Conservation (phyloP, 83 land plant genomes). For the Diphasiastrum complanatum region DNA sequence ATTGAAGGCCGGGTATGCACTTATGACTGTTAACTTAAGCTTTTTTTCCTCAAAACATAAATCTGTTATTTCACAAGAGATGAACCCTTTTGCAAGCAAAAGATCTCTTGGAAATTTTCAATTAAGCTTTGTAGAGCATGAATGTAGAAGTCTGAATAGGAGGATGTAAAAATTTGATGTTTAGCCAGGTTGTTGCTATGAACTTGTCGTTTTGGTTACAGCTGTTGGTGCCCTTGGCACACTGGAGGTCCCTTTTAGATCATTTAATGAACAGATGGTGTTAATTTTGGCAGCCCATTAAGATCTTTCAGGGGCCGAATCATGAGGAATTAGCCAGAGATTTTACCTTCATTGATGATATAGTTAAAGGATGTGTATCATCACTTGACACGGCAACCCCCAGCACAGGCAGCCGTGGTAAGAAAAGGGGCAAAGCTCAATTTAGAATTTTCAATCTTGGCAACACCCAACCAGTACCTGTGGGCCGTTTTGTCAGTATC, state of each 20-base stretch:
- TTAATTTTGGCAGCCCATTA: constrained; percentile 12
- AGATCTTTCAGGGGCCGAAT: constrained; percentile 26
- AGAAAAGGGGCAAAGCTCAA: constrained; percentile 18
- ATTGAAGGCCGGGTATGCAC: constrained; percentile 23
- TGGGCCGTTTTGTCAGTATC: constrained; percentile 23
- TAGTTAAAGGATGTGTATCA: constrained; percentile 25
- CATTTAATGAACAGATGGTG: neutral
- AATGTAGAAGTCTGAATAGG: too few relatives aligned
- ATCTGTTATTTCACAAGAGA: too few relatives aligned
- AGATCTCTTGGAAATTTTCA: too few relatives aligned
- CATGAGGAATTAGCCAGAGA: constrained; percentile 23
- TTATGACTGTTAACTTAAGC: too few relatives aligned
- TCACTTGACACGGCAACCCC: constrained; percentile 24
- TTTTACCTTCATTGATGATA: constrained; percentile 23
- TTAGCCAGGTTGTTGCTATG: too few relatives aligned
- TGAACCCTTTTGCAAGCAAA: too few relatives aligned
- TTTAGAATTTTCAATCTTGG: constrained; percentile 22
- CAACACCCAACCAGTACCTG: constrained; percentile 23
- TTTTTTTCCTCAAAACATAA: too few relatives aligned
- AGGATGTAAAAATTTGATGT: too few relatives aligned
- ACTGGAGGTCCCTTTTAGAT: neutral
- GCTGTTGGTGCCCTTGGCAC: too few relatives aligned
- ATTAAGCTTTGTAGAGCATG: too few relatives aligned
- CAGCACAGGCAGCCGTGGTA: constrained; percentile 24
- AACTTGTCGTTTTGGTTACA: too few relatives aligned